Evolutionary conservation across 2,329 filamentous ascomycete species (phyloP).

Genomic region (Cercospora sp.): DNA sequence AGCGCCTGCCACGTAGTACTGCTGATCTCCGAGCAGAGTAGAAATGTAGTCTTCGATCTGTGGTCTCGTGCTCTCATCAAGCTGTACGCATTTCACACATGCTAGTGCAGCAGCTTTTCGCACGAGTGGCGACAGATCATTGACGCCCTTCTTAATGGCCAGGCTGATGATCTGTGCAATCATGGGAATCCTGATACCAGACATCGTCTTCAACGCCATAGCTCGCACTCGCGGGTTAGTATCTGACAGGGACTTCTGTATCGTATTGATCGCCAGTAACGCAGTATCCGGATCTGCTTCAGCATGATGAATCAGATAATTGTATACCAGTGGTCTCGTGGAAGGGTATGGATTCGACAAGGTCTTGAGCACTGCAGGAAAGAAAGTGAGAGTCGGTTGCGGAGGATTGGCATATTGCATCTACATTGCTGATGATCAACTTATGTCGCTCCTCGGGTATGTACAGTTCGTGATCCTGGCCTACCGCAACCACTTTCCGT

Average conservation of each 20-base stretch:
- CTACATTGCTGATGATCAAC: slow-evolving; percentile 48
- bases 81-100: slow-evolving; percentile 90
- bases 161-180: slow-evolving; percentile 97
- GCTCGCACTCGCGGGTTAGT: slow-evolving; percentile 86
- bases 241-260: slow-evolving; percentile 95
- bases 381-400: slow-evolving; percentile 85
- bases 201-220: slow-evolving; percentile 94
- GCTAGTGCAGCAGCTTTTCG: slow-evolving; percentile 89
- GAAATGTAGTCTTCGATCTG: slow-evolving; percentile 81
- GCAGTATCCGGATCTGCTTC: slow-evolving; percentile 95
- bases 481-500: slow-evolving; percentile 81
- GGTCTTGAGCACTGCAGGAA: slow-evolving; percentile 98
- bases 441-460: not conserved
- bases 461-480: slow-evolving; percentile 29
- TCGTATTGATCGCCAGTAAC: slow-evolving; percentile 95
- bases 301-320: slow-evolving; percentile 95
- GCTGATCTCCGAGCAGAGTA: slow-evolving; percentile 79
- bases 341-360: slow-evolving; percentile 90
- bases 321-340: slow-evolving; percentile 98
- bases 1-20: slow-evolving; percentile 95
- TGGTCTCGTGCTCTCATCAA: slow-evolving; percentile 82
- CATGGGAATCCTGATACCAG: slow-evolving; percentile 91
- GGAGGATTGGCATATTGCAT: slow-evolving; percentile 94
- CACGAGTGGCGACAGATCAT: slow-evolving; percentile 92
- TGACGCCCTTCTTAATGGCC: slow-evolving; percentile 89